Evolutionary conservation across 2,329 filamentous ascomycete genomes (phyloP), one percentile per base, ranked within the genome.

Genomic region (Claviceps sp.): DNA sequence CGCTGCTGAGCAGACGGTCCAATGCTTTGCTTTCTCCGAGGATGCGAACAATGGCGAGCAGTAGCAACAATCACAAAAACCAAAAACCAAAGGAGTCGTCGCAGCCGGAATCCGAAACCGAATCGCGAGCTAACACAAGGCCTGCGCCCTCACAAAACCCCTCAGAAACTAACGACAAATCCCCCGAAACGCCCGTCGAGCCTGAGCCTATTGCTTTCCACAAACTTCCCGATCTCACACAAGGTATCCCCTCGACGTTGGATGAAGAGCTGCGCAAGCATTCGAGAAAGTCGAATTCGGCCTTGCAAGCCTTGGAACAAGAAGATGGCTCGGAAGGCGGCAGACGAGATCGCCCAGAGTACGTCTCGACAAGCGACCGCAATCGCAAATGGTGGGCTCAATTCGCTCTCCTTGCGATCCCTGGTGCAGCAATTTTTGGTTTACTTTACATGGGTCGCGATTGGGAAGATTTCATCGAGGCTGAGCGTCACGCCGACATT

Each of bases 211-310:
- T 76, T 58, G 73, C 81, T 24, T 74, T 79, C 50, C 77, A 84
- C 61, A 84, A 87, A 50, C 79, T 96, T 13, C 91, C 91, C 50
- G 90, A 97, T 65, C 76, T 97, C 45, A 93, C 88, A n/a, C 84
- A 91, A 63, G 91, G 91, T 57, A 95, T 97, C 56, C 91, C 91
- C 0, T 95, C 90, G 2, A 95, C 90, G 1, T 77, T 96, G 52
- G 86, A 84, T 52, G 84, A 84, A 54, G 91, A 96, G 69, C 78
- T 84, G 52, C 68, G 71, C 0, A 68, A 71, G 30, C 62, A 55
- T 66, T 69, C 57, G 57, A 72, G 60, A 60, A 65, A 57, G 58
- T 59, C 62, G 37, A 56, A 57, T 22, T 62, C 60, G 41, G 57
- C 63, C 13, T 50, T 69, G n/a, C 57, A 70, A 38, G 59, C 69